A percentile compares a stretch with the other conserved stretches of the same genome.
These are phyloP conservation scores for Hysterangium stoloniferum DNA, from an alignment of 768 basidiomycete genomes.

Conservation along the genomic window DNA sequence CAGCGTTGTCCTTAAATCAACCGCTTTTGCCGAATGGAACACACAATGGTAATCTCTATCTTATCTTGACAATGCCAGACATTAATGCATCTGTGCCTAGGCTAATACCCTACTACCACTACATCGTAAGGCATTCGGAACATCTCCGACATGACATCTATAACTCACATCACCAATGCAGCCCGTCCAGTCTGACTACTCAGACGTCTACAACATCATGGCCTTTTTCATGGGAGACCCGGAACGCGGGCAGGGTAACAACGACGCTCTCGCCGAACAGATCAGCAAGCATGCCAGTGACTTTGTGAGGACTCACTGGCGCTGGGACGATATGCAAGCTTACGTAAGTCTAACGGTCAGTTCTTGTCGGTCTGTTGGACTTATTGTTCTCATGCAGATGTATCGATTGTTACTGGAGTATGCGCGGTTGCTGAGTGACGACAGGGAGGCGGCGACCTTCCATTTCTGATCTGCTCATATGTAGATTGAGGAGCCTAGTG, in stretches of 20 bases:
- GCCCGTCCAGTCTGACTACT: slow-evolving; percentile 57
- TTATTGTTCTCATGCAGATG: slow-evolving; percentile 15
- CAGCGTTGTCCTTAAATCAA: slow-evolving; percentile 55
- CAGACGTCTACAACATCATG: slow-evolving; percentile 62
- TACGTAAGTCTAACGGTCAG: slow-evolving; percentile 38
- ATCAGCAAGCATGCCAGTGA: slow-evolving; percentile 49
- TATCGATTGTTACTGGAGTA: slow-evolving; percentile 47
- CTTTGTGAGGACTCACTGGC: slow-evolving; percentile 54
- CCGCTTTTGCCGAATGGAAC: slow-evolving; percentile 69
- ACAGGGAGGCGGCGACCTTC: too few species aligned
- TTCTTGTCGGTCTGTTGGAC: neutral
- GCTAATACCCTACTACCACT: slow-evolving; percentile 29
- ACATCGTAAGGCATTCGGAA: slow-evolving; percentile 21
- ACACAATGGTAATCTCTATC: slow-evolving; percentile 19
- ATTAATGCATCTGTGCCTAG: neutral
- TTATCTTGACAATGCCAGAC: neutral
- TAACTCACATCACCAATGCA: slow-evolving; percentile 9
- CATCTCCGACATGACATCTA: neutral
- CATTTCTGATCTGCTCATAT: too few species aligned
- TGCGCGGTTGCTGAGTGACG: slow-evolving; percentile 39
- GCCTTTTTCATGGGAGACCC: slow-evolving; percentile 65
- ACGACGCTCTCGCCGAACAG: slow-evolving; percentile 49
- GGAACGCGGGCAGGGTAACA: slow-evolving; percentile 44
- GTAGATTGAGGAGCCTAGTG: too few species aligned
- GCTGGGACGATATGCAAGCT: slow-evolving; percentile 50